Conservation (phyloP, 805 yeast genomes). For the Wickerhamomyces xylosicus region DNA sequence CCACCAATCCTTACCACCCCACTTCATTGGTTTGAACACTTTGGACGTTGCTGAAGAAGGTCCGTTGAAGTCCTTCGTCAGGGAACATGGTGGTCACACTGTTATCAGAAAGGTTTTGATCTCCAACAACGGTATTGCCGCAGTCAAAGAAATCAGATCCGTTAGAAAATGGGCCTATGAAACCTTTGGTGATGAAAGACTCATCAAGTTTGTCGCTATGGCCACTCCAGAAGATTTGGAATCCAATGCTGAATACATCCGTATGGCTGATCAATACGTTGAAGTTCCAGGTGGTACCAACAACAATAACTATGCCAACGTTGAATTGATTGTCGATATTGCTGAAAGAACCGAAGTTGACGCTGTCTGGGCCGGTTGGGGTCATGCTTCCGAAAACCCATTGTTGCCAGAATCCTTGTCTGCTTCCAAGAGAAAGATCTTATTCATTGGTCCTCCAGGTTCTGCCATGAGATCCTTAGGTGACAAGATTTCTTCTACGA, state of each 20-base stretch:
- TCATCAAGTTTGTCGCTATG: slow-evolving; percentile 93
- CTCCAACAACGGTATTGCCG: slow-evolving; percentile 99
- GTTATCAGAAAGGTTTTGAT: slow-evolving; percentile 81
- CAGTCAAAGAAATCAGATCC: slow-evolving; percentile 95
- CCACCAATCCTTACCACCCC: slow-evolving; percentile 43
- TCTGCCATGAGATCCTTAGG: slow-evolving; percentile 99
- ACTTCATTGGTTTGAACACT: slow-evolving; percentile 78
- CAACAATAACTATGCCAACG: slow-evolving; percentile 97
- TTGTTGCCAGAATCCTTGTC: slow-evolving; percentile 87
- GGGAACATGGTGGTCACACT: slow-evolving; percentile 85
- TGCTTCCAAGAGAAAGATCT: slow-evolving; percentile 78
- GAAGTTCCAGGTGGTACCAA: slow-evolving; percentile 99
- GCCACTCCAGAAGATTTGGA: slow-evolving; percentile 99
- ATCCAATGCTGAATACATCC: slow-evolving; percentile 94
- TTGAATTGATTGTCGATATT: slow-evolving; percentile 89
- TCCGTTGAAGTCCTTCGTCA: slow-evolving; percentile 73
- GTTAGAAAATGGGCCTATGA: slow-evolving; percentile 99
- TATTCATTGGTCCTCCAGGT: slow-evolving; percentile 98
- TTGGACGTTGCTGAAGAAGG: slow-evolving; percentile 71
- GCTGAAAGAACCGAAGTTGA: slow-evolving; percentile 96
- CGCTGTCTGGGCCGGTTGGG: slow-evolving; percentile 99
- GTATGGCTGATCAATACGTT: slow-evolving; percentile 98
- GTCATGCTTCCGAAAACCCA: slow-evolving; percentile 99
- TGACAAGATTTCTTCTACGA: slow-evolving; percentile 95
- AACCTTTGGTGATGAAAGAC: slow-evolving; percentile 93